Percentiles rank a stretch among this genome's conserved stretches.
Conservation (phyloP, 2,329 filamentous ascomycete species). For the Hymenoscyphus linearis region DNA sequence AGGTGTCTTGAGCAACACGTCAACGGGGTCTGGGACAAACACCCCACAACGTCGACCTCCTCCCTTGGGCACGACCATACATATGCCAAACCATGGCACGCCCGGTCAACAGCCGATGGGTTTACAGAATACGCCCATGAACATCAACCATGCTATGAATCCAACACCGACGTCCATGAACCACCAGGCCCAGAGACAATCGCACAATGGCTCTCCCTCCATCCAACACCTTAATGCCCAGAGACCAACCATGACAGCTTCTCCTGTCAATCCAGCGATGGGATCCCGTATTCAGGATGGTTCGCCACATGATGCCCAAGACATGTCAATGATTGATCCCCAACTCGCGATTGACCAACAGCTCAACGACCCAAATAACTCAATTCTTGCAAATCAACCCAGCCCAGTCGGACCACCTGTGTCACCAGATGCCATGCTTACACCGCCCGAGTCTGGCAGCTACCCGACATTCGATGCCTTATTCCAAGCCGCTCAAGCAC, state of each 20-base stretch:
- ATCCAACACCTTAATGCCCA: slow-evolving; percentile 24
- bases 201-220: slow-evolving; percentile 28
- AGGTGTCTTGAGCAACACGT: slow-evolving; percentile 28
- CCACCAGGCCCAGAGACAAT: slow-evolving; percentile 25
- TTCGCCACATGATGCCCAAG: slow-evolving; percentile 23
- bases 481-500: slow-evolving; percentile 58
- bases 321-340: slow-evolving; percentile 33
- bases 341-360: slow-evolving; percentile 30
- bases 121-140: slow-evolving; percentile 23
- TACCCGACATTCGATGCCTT: slow-evolving; percentile 60
- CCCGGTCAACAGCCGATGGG: slow-evolving; percentile 20
- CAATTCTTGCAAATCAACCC: slow-evolving; percentile 15
- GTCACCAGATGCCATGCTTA: slow-evolving; percentile 29
- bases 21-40: slow-evolving; percentile 20
- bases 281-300: slow-evolving; percentile 21
- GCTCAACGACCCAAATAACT: slow-evolving; percentile 18
- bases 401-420: slow-evolving; percentile 15
- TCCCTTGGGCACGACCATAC: slow-evolving; percentile 29
- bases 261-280: slow-evolving; percentile 25
- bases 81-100: slow-evolving; percentile 27
- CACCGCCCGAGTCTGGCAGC: slow-evolving; percentile 54
- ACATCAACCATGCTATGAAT: slow-evolving; percentile 29
- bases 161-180: slow-evolving; percentile 17
- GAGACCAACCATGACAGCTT: slow-evolving; percentile 24
- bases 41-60: slow-evolving; percentile 31